phyloP scores from a whole-genome alignment of 2,329 filamentous ascomycete species.

The Pseudocercospora cruenta region DNA sequence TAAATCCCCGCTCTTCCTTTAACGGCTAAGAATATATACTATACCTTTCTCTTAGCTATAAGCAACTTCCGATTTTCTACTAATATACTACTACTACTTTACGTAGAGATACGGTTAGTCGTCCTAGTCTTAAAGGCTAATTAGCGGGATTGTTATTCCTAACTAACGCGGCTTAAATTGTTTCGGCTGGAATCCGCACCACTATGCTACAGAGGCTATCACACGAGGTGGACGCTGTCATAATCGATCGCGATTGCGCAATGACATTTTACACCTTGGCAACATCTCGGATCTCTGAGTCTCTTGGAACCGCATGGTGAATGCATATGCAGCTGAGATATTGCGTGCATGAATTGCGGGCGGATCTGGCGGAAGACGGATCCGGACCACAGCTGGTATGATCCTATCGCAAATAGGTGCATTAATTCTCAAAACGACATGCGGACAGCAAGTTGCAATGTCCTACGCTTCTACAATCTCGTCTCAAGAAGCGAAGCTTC shows the following conservation, averaged over 20 bases:
- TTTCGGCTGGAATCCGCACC: not conserved
- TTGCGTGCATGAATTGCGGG: constrained; percentile 1
- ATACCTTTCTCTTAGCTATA: not conserved
- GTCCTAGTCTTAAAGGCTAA: not conserved
- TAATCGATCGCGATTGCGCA: not conserved
- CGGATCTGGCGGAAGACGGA: not conserved
- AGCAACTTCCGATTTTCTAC: not conserved
- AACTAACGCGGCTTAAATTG: not conserved
- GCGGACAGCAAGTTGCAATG: not conserved
- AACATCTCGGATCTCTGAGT: not conserved
- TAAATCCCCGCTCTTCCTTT: not conserved
- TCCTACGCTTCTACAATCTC: not conserved
- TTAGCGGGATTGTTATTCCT: not conserved
- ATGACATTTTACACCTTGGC: not conserved
- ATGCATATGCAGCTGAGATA: not conserved
- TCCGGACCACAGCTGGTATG: not conserved
- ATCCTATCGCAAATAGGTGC: not conserved
- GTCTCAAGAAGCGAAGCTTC: not conserved
- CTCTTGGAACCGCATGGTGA: not conserved
- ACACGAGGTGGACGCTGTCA: not conserved
- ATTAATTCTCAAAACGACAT: not conserved
- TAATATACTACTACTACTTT: not conserved
- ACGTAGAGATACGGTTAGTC: not conserved
- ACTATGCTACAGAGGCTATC: not conserved
- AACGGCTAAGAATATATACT: not conserved